Evolutionary conservation across 768 basidiomycete genomes (phyloP).

Genomic region (Podaxis sp.): DNA sequence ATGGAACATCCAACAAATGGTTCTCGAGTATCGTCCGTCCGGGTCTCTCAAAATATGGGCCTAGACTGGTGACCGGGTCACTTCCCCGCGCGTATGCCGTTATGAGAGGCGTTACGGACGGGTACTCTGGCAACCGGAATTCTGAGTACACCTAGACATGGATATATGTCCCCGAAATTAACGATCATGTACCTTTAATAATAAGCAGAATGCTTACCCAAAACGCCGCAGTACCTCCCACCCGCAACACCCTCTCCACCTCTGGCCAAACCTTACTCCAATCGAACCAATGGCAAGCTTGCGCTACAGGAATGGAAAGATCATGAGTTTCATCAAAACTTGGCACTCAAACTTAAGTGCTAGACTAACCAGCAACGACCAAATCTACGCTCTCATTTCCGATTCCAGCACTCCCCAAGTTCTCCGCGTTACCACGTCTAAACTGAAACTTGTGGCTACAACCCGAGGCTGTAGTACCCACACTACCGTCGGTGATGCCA

Average conservation of each 20-base stretch:
- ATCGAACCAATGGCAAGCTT: constrained; percentile 84
- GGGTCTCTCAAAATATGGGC: constrained; percentile 79
- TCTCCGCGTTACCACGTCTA: constrained; percentile 49
- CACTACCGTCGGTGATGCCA: background rate
- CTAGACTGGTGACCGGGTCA: constrained; percentile 54
- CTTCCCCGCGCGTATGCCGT: constrained; percentile 61
- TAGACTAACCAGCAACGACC: constrained; percentile 56
- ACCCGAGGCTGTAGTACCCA: background rate
- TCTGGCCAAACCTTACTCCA: constrained; percentile 73
- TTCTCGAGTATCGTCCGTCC: constrained; percentile 74
- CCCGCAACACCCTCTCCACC: constrained; percentile 55
- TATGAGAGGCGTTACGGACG: constrained; percentile 57
- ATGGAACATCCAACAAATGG: constrained; percentile 69
- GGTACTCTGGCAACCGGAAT: constrained; percentile 63
- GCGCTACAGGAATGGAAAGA: constrained; percentile 42
- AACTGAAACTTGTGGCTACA: constrained; percentile 26
- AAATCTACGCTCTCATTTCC: constrained; percentile 61
- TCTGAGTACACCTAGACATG: constrained; percentile 60
- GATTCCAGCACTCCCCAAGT: constrained; percentile 42
- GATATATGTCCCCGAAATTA: background rate
- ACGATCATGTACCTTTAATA: background rate
- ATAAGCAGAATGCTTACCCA: constrained; percentile 51
- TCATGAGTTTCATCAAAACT: constrained; percentile 1
- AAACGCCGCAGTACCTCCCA: constrained; percentile 66
- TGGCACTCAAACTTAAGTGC: background rate